Base-by-base conservation (phyloP, 371 early-diverging fungal genomes). In the Batkoa obscura region DNA sequence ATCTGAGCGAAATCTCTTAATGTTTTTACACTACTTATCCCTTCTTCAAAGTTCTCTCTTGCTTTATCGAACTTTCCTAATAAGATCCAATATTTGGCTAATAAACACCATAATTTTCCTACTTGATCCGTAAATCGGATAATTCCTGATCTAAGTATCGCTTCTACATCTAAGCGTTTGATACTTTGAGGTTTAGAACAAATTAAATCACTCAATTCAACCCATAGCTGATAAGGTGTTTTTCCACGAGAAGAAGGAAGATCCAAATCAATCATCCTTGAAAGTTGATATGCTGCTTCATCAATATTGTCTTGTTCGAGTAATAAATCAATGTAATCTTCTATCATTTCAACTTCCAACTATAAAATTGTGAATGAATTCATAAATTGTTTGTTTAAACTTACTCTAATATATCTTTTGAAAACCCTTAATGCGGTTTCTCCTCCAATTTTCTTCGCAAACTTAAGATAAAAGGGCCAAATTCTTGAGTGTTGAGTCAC, bases 1-100 rank as follows among this genome's bases (percentile, higher is more conserved):
- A 98, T 83, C 59, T 85, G 80, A 0, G 92, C 81, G 56, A 98
- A 98, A 65, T 95, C 96, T 23, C 87, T 78, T n/a, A 94, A 88
- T 0, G 88, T 91, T 64, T 67, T 71, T 12, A 94, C 95, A 0
- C 72, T 72, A 0, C 70, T 72, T 43, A 95, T 70, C 0, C 86
- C 96, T 63, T 95, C 93, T 69, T 94, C 96, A 60, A 83, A 97
- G 1, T 94, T 84, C 64, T 90, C 94, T 13, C 93, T 67, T 60
- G 71, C 84, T 57, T 76, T 83, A 61, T 94, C 95, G 51, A 86
- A 71, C 56, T 81, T 78, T 13, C 79, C 82, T 49, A 74, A 69
- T 43, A 82, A 71, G 37, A 90, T 84, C 76, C 80, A 86, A 63
- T 83, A 88, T 63, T 74, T 74, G 3, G 92, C 95, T 31, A 95